Conservation (phyloP, 257 asterid genomes). For the Henckelia pumila region DNA sequence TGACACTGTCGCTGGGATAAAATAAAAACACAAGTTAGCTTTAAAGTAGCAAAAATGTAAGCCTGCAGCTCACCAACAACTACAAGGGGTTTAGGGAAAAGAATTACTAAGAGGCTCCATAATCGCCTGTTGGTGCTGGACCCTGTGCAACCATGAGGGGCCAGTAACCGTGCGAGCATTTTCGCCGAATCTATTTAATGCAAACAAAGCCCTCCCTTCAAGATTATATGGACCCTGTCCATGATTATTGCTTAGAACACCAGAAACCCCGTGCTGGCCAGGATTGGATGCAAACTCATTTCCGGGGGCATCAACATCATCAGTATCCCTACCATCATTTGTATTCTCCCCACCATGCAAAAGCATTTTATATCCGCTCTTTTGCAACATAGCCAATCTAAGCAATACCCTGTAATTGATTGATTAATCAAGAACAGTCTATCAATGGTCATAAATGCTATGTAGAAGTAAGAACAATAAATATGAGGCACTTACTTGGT, state of each 20-base stretch:
- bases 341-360: slow-evolving; percentile 84
- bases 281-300: slow-evolving; percentile 32
- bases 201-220: slow-evolving; percentile 91
- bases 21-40: slow-evolving; percentile 20
- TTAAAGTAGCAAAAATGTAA: slow-evolving; percentile 9
- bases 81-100: neutral
- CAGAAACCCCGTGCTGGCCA: slow-evolving; percentile 39
- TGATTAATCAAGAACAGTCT: slow-evolving; percentile 23
- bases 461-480: slow-evolving; percentile 5
- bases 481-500: slow-evolving; percentile 50
- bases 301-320: slow-evolving; percentile 36
- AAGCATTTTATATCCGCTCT: slow-evolving; percentile 86
- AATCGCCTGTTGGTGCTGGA: slow-evolving; percentile 68
- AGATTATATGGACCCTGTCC: slow-evolving; percentile 52
- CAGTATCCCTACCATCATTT: slow-evolving; percentile 37
- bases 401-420: slow-evolving; percentile 62
- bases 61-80: neutral
- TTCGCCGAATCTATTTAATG: slow-evolving; percentile 85
- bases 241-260: slow-evolving; percentile 34
- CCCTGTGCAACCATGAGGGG: slow-evolving; percentile 77
- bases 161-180: slow-evolving; percentile 64
- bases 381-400: slow-evolving; percentile 60
- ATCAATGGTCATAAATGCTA: slow-evolving; percentile 13
- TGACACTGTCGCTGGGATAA: slow-evolving; percentile 38
- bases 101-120: slow-evolving; percentile 59